Evolutionary conservation across 2,329 filamentous ascomycete genomes (phyloP), one percentile per base, ranked within the genome.

Genomic region (Pseudocercospora fuligena): DNA sequence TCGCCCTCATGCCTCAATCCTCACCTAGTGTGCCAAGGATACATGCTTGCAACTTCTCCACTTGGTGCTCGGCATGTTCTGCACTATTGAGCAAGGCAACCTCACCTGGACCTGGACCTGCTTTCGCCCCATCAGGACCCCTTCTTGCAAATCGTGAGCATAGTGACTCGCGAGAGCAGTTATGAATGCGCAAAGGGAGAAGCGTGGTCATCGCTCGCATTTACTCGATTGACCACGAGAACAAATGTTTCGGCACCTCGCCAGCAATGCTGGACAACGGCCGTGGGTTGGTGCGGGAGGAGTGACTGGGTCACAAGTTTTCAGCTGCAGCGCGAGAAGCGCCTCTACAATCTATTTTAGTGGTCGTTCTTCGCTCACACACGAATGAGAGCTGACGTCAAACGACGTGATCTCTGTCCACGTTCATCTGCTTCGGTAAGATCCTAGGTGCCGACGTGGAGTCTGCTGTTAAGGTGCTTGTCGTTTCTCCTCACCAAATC

Each of bases 61-160:
- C 54, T 58, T 58, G 5, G 54, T 40, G 54, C 54, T 58, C 54
- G 54, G 54, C 54, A 58, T 58, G 5, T 58, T 58, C 54, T 58
- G 54, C 54, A n/a, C 51, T 27, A 58, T 58, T 9, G 54, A 58
- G 29, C 54, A 58, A 58, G 54, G 29, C 54, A 40, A 58, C 54
- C 54, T 40, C 54, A 40, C n/a, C 54, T 29, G 3, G 3, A 25
- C 23, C 12, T 14, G 27, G 11, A 56, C 51, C 25, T 56, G 51
- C 51, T 54, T 54, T 16, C 25, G 51, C 51, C 51, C 51, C 31
- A 33, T 56, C 51, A 31, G 16, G 27, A 31, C 51, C 51, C 25
- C 51, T 56, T 31, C 51, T n/a, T 25, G 25, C 14, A 8, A 9
- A 31, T 23, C 21, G 19, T 25, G 49, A 25, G 49, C 25, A 29